A percentile compares a stretch with the other conserved stretches of the same genome.
Conservation (phyloP, 352 stramenopile species). For the Phytopythium boreale region DNA sequence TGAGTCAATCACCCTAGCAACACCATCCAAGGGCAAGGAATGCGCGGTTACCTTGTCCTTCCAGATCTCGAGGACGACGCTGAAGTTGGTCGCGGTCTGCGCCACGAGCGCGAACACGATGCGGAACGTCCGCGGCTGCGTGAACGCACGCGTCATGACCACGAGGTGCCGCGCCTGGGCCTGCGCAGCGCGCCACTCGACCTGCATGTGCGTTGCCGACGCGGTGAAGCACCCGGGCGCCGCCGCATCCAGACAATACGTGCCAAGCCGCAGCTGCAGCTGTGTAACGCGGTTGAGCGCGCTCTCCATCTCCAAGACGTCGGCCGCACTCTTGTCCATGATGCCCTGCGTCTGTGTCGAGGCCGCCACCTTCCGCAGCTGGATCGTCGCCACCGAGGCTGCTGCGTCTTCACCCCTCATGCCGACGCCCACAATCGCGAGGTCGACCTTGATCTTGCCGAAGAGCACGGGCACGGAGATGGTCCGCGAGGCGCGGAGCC, state of each 20-base stretch:
- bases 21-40: too few relatives aligned
- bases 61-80: conserved; percentile 43
- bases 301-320: conserved; percentile 12
- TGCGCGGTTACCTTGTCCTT: conserved; percentile 25
- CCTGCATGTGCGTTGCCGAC: conserved; percentile 17
- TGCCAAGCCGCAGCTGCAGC: conserved; percentile 45
- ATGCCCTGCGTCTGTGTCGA: neutral
- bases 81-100: conserved; percentile 21
- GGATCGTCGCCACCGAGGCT: neutral
- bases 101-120: conserved; percentile 53
- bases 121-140: conserved; percentile 19
- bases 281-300: conserved; percentile 18
- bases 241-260: conserved; percentile 30
- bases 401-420: conserved; percentile 9
- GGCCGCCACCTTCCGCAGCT: neutral
- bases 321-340: neutral
- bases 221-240: conserved; percentile 22
- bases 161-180: conserved; percentile 24
- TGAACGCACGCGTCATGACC: conserved; percentile 36
- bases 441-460: conserved; percentile 41
- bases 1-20: neutral
- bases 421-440: conserved; percentile 8
- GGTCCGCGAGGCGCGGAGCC: conserved; percentile 40
- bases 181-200: conserved; percentile 32
- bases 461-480: conserved; percentile 61